Evolutionary conservation across 805 yeast species (phyloP).

Genomic region (Ogataea sp.): DNA sequence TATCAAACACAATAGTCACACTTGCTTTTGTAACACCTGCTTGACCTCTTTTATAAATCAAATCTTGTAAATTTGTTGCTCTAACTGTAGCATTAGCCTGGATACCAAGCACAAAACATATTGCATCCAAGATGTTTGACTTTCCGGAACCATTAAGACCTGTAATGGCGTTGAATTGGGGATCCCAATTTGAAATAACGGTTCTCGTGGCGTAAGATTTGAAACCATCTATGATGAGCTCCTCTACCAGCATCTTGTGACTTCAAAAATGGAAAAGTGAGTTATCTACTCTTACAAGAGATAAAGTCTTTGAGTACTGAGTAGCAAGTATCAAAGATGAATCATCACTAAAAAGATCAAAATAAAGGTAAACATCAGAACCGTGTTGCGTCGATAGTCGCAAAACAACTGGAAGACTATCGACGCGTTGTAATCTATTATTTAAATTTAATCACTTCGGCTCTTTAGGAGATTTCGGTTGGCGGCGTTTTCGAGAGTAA

Average conservation of each 20-base stretch:
- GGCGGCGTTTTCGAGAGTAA: too few species aligned
- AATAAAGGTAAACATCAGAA: too few species aligned
- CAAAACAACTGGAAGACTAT: too few species aligned
- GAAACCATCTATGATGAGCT: slow-evolving; percentile 93
- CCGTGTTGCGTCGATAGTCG: neutral
- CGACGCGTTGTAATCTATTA: too few species aligned
- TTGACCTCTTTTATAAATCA: slow-evolving; percentile 94
- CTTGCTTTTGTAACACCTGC: slow-evolving; percentile 97
- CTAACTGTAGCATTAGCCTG: slow-evolving; percentile 92
- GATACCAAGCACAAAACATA: slow-evolving; percentile 96
- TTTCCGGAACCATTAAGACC: slow-evolving; percentile 98
- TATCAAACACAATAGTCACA: slow-evolving; percentile 93
- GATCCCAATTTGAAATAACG: slow-evolving; percentile 91
- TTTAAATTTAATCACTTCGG: neutral
- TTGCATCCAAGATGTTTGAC: slow-evolving; percentile 92
- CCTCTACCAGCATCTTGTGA: slow-evolving; percentile 87
- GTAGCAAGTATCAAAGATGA: too few species aligned
- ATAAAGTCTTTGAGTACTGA: too few species aligned
- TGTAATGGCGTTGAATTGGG: slow-evolving; percentile 94
- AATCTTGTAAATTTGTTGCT: slow-evolving; percentile 87
- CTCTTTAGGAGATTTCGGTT: neutral
- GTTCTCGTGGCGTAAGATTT: slow-evolving; percentile 97
- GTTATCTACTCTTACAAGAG: too few species aligned
- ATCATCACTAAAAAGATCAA: too few species aligned
- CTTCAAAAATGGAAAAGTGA: too few species aligned